Evolutionary conservation across 805 yeast genomes (phyloP).

Genomic region (Lipomyces lipofer): DNA sequence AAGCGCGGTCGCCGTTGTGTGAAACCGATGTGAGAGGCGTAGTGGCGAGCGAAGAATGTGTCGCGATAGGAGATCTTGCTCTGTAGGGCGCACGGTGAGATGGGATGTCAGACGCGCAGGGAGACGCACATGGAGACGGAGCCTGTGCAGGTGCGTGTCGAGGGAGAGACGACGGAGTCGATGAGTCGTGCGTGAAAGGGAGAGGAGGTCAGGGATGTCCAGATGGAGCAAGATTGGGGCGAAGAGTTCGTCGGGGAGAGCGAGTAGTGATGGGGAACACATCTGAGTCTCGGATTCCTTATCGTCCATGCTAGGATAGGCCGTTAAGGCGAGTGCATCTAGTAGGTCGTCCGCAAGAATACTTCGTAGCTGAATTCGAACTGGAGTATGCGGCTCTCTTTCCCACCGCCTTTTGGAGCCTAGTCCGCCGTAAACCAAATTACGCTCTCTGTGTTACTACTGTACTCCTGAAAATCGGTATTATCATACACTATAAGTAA

Average conservation of each 20-base stretch:
- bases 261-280: too few species aligned
- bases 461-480: too few species aligned
- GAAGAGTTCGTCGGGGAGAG: slow-evolving; percentile 35
- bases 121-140: slow-evolving; percentile 25
- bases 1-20: slow-evolving; percentile 24
- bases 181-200: slow-evolving; percentile 30
- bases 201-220: slow-evolving; percentile 36
- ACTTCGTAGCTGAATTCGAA: too few species aligned
- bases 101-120: slow-evolving; percentile 30
- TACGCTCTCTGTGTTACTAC: too few species aligned
- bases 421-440: too few species aligned
- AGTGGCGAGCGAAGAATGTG: slow-evolving; percentile 31
- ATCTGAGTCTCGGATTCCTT: too few species aligned
- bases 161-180: slow-evolving; percentile 31
- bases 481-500: too few species aligned
- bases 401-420: too few species aligned
- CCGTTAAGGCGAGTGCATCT: too few species aligned
- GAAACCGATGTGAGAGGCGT: slow-evolving; percentile 31
- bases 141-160: slow-evolving; percentile 31
- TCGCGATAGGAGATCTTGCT: slow-evolving; percentile 32
- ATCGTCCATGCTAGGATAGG: too few species aligned
- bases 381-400: too few species aligned
- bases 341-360: too few species aligned
- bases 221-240: slow-evolving; percentile 29
- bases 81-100: slow-evolving; percentile 31